Conservation (phyloP, 2,329 filamentous ascomycete genomes). For the Atkinsonella hypoxylon region DNA sequence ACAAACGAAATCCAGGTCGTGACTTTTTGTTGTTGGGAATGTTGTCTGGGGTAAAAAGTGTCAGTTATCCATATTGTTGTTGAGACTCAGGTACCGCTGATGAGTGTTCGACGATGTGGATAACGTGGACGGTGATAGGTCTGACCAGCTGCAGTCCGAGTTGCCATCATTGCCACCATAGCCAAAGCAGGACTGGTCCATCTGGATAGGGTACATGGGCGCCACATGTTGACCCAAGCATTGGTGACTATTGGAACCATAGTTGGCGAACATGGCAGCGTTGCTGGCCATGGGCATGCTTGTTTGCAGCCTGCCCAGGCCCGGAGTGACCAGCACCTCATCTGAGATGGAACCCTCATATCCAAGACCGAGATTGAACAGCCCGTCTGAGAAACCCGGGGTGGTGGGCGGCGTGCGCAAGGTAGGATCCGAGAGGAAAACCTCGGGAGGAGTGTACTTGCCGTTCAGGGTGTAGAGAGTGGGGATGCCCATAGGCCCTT, state of each 20-base stretch:
- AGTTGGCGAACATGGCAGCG: constrained; percentile 30
- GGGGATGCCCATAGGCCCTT: constrained; percentile 27
- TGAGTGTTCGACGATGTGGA: constrained; percentile 21
- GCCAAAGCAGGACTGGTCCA: constrained; percentile 30
- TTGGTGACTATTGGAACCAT: constrained; percentile 28
- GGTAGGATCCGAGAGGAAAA: constrained; percentile 28
- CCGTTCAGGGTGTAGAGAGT: constrained; percentile 19
- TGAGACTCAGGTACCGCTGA: constrained; percentile 13
- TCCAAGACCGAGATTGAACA: constrained; percentile 28
- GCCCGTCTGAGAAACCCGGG: constrained; percentile 32
- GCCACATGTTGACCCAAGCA: constrained; percentile 24
- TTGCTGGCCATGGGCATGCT: constrained; percentile 33
- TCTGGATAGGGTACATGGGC: constrained; percentile 15
- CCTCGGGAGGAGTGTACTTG: constrained; percentile 18
- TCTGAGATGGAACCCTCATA: constrained; percentile 30
- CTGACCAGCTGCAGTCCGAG: constrained; percentile 40
- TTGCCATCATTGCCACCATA: constrained; percentile 22
- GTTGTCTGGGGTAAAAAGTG: background rate
- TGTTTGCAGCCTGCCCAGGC: constrained; percentile 30
- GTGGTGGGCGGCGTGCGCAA: constrained; percentile 43
- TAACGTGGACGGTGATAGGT: constrained; percentile 24
- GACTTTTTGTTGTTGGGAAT: background rate
- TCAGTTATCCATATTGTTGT: constrained; percentile 7
- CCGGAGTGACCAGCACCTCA: constrained; percentile 37
- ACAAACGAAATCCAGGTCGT: background rate